These are phyloP conservation scores for Camptophora hylomeconis DNA, from an alignment of 2,329 filamentous ascomycete genomes.

Conservation along the genomic window DNA sequence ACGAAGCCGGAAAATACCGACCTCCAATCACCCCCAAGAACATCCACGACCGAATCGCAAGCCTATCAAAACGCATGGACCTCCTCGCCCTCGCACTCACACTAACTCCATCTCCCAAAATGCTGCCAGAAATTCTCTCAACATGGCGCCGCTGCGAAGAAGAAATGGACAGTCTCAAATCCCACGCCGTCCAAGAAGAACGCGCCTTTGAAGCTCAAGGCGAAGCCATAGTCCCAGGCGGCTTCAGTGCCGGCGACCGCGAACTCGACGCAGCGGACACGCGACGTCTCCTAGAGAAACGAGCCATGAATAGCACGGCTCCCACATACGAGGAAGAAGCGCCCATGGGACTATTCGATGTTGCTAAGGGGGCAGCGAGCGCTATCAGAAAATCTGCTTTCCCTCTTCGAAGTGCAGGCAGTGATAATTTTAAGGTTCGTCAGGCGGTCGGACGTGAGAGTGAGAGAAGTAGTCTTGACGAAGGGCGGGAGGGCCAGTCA, in stretches of 20 bases:
- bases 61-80: slow-evolving; percentile 51
- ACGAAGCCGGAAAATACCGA: slow-evolving; percentile 46
- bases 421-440: slow-evolving; percentile 2
- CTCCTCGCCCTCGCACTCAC: slow-evolving; percentile 48
- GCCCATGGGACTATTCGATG: slow-evolving; percentile 39
- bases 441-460: slow-evolving; percentile 1
- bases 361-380: slow-evolving; percentile 36
- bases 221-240: slow-evolving; percentile 31
- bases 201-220: slow-evolving; percentile 44
- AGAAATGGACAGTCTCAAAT: slow-evolving; percentile 41
- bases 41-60: slow-evolving; percentile 34
- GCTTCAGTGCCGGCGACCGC: slow-evolving; percentile 29
- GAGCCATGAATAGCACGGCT: slow-evolving; percentile 18
- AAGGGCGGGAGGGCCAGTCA: slow-evolving; percentile 3
- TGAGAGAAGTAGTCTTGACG: slow-evolving; percentile 4
- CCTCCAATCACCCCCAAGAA: slow-evolving; percentile 20
- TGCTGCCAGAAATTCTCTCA: slow-evolving; percentile 46
- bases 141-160: slow-evolving; percentile 53
- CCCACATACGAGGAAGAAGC: slow-evolving; percentile 26
- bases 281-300: slow-evolving; percentile 25
- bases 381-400: slow-evolving; percentile 34
- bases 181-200: slow-evolving; percentile 43
- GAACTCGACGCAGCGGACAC: slow-evolving; percentile 34
- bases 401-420: slow-evolving; percentile 21
- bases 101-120: slow-evolving; percentile 42